These are phyloP conservation scores for Ophiostoma himal-ulmi DNA, from an alignment of 2,329 filamentous ascomycete species.

Conservation along the genomic window DNA sequence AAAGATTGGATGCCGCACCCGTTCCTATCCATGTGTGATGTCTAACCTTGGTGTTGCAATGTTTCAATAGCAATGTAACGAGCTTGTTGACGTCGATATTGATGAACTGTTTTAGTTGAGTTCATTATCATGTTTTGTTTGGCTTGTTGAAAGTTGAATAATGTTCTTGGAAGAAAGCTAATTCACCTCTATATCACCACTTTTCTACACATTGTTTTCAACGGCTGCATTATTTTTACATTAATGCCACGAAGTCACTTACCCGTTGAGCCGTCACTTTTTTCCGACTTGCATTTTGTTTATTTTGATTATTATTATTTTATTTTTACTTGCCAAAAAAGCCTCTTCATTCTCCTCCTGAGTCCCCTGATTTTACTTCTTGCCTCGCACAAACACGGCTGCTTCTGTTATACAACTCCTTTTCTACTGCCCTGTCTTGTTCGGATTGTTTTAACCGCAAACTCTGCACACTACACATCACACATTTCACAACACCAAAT, in stretches of 20 bases:
- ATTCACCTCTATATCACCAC: neutral
- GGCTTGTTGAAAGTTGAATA: neutral
- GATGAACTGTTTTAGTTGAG: neutral
- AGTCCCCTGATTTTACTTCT: neutral
- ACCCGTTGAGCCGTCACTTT: neutral
- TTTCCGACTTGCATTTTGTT: neutral
- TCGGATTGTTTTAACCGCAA: neutral
- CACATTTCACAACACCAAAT: neutral
- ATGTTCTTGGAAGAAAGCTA: neutral
- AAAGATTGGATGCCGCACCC: neutral
- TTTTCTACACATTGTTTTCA: neutral
- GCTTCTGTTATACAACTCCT: neutral
- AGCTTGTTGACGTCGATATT: neutral
- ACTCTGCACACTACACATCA: neutral
- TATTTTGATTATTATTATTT: neutral
- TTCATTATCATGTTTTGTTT: neutral
- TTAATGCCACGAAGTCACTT: neutral
- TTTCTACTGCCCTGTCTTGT: neutral
- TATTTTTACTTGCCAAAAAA: neutral
- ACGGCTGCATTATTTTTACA: neutral
- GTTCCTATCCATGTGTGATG: neutral
- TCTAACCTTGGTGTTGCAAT: neutral
- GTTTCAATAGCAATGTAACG: slow-evolving; percentile 2
- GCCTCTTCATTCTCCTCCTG: too few relatives aligned
- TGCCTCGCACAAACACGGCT: neutral